These are phyloP conservation scores for Rhodotorula sp. DNA, from an alignment of 1,284 basidiomycete genomes.

Conservation along the genomic window DNA sequence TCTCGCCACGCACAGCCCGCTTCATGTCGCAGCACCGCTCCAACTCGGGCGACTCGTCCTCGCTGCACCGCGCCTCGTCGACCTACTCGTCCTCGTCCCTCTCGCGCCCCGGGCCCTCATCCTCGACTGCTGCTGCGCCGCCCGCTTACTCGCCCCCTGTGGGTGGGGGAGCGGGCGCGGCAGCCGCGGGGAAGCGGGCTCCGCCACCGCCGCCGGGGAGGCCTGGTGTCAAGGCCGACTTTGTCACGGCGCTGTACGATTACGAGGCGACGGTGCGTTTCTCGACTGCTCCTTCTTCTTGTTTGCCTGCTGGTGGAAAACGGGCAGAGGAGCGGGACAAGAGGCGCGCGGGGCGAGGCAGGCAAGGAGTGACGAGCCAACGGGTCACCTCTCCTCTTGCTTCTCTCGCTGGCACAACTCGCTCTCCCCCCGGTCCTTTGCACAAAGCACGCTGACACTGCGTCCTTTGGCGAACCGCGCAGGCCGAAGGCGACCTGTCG, in stretches of 20 bases:
- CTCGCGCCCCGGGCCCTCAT: conserved; percentile 32
- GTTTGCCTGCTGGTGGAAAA: conserved; percentile 2
- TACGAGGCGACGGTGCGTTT: conserved; percentile 66
- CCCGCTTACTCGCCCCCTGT: conserved; percentile 49
- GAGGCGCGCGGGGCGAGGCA: too few species aligned
- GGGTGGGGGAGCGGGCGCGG: conserved; percentile 26
- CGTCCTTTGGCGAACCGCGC: conserved; percentile 5
- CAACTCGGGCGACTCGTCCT: conserved; percentile 41
- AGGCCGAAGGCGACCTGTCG: conserved; percentile 90
- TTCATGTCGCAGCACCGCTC: conserved; percentile 48
- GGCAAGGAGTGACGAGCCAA: too few species aligned
- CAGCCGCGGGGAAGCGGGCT: conserved; percentile 67
- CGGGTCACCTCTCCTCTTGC: too few species aligned
- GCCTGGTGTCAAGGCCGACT: conserved; percentile 58
- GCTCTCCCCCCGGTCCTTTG: too few species aligned
- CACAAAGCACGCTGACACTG: too few species aligned
- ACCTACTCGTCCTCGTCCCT: conserved; percentile 35
- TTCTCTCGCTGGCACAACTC: too few species aligned
- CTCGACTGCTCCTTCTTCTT: conserved; percentile 11
- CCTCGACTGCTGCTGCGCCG: conserved; percentile 50
- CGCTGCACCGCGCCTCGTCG: conserved; percentile 21
- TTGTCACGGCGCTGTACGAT: conserved; percentile 93
- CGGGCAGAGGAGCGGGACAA: too few species aligned
- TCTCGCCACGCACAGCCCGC: conserved; percentile 49
- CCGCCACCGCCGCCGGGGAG: conserved; percentile 80